phyloP scores from a whole-genome alignment of 148 eudicot species.

The Chenopodium quinoa region DNA sequence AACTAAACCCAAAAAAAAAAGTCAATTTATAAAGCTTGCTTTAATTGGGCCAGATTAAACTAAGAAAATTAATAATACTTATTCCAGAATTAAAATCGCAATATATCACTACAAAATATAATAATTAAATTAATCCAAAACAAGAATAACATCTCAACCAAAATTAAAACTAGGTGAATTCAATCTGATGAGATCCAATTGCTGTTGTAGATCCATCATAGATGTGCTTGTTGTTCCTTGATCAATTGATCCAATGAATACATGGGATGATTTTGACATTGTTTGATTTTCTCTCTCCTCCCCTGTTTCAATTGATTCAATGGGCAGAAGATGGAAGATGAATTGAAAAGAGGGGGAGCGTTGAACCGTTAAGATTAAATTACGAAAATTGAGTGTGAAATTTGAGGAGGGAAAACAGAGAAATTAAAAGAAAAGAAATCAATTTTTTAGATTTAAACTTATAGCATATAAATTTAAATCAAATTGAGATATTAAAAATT shows the following conservation, averaged over 20 bases:
- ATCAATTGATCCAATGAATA: conserved; percentile 78
- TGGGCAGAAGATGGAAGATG: background rate
- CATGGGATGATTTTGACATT: conserved; percentile 46
- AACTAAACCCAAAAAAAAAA: too few relatives aligned
- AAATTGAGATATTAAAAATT: too few relatives aligned
- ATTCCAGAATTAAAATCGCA: too few relatives aligned
- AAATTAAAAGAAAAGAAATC: too few relatives aligned
- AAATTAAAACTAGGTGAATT: conserved; percentile 58
- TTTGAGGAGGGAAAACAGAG: background rate
- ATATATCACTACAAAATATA: too few relatives aligned
- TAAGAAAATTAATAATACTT: too few relatives aligned
- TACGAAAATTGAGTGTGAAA: background rate
- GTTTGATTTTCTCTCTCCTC: background rate
- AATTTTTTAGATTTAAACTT: too few relatives aligned
- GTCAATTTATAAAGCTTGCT: too few relatives aligned
- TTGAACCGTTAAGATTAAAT: conserved; percentile 9
- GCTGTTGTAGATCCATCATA: conserved; percentile 52
- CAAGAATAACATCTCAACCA: too few relatives aligned
- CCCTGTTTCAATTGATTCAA: conserved; percentile 18
- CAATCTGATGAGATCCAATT: conserved; percentile 38
- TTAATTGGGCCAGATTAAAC: too few relatives aligned
- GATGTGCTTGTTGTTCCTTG: conserved; percentile 98
- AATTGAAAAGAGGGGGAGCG: conserved; percentile 1
- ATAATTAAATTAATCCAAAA: too few relatives aligned
- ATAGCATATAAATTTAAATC: too few relatives aligned